A percentile compares a stretch with the other conserved stretches of the same genome.
phyloP scores from a whole-genome alignment of 306 rosid species.

The Myrica gale region DNA sequence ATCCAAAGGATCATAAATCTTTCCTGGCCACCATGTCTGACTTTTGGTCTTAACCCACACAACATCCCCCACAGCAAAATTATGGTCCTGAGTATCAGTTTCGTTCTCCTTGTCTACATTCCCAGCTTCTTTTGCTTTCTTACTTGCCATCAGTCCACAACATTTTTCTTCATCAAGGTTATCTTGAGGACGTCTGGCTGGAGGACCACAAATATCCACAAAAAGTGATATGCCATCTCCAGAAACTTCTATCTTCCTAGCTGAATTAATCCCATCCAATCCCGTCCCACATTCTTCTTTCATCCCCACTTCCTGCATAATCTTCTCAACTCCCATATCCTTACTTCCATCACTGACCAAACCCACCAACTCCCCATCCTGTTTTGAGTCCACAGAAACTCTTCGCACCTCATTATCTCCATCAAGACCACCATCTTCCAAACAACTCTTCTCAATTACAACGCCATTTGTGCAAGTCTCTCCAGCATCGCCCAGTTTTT shows the following conservation, averaged over 20 bases:
- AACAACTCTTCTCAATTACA: slow-evolving; percentile 20
- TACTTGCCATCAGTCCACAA: slow-evolving; percentile 4
- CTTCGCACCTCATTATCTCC: slow-evolving; percentile 17
- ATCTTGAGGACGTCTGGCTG: slow-evolving; percentile 11
- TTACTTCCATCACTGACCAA: slow-evolving; percentile 5
- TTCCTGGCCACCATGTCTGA: slow-evolving; percentile 63
- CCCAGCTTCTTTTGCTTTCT: slow-evolving; percentile 20
- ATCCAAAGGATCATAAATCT: slow-evolving; percentile 36
- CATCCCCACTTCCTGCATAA: slow-evolving; percentile 15
- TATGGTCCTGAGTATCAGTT: slow-evolving; percentile 19
- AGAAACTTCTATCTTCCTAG: slow-evolving; percentile 31
- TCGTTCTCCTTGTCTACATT: slow-evolving; percentile 22
- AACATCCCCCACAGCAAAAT: slow-evolving; percentile 45
- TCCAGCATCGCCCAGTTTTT: neutral
- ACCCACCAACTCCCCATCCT: slow-evolving; percentile 2
- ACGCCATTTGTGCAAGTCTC: slow-evolving; percentile 11
- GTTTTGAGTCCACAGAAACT: slow-evolving; percentile 5
- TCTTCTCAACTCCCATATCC: slow-evolving; percentile 14
- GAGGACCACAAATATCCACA: slow-evolving; percentile 38
- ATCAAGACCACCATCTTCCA: slow-evolving; percentile 16
- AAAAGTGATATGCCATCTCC: slow-evolving; percentile 37
- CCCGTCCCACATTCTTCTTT: slow-evolving; percentile 14
- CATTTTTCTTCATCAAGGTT: slow-evolving; percentile 23
- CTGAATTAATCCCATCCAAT: slow-evolving; percentile 16
- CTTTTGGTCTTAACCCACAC: slow-evolving; percentile 55